Evolutionary conservation across 257 asterid genomes (phyloP).

Genomic region (Solanum rostratum): DNA sequence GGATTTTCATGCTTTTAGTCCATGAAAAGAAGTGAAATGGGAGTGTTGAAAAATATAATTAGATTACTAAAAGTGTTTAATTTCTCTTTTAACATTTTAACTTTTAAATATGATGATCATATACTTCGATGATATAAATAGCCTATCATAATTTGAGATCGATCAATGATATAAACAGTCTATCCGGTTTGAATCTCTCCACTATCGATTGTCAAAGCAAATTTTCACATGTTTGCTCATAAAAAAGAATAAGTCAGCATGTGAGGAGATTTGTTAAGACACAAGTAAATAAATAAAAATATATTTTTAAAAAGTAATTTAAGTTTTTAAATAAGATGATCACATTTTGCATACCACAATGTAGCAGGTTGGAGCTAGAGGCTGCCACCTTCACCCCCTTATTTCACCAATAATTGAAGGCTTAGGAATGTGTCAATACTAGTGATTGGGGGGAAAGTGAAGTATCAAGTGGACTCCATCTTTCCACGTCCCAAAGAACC

Average conservation of each 20-base stretch:
- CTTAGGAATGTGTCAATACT: conserved; percentile 7
- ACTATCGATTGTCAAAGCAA: not conserved
- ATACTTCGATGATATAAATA: not conserved
- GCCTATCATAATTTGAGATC: too few species aligned
- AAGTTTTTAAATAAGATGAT: not conserved
- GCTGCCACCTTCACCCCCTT: not conserved
- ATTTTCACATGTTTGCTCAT: too few species aligned
- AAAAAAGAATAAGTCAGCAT: too few species aligned
- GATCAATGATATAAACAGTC: too few species aligned
- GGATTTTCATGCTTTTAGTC: too few species aligned
- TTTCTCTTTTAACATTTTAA: too few species aligned
- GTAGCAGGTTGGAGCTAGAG: not conserved
- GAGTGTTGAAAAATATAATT: not conserved
- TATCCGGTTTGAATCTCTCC: not conserved
- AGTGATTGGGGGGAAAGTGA: not conserved
- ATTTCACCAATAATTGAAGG: conserved; percentile 40
- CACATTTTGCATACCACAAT: not conserved
- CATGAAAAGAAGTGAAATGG: not conserved
- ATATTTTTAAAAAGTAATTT: too few species aligned
- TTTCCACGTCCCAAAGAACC: conserved; percentile 45
- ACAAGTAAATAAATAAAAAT: too few species aligned
- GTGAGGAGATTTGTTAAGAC: too few species aligned
- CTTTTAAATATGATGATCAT: not conserved
- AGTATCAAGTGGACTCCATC: conserved; percentile 40
- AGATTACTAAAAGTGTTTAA: not conserved